A percentile compares a stretch with the other conserved stretches of the same genome.
Evolutionary conservation across 73 alveolate genomes (phyloP).

Genomic region (Durusdinium trenchii): DNA sequence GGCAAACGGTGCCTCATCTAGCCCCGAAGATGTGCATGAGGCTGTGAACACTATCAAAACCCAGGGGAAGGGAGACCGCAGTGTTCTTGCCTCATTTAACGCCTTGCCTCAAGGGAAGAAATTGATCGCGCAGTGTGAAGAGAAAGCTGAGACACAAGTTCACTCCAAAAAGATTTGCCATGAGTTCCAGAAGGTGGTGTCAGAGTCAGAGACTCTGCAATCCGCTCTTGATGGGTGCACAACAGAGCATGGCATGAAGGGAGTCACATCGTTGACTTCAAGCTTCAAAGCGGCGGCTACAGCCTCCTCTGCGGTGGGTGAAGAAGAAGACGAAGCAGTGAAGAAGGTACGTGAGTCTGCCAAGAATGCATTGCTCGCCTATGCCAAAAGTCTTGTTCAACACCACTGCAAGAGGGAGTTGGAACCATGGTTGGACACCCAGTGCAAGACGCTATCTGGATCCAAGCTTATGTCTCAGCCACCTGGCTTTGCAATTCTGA

Average conservation of each 20-base stretch:
- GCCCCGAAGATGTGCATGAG: not conserved
- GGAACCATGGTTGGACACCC: not conserved
- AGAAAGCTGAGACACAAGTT: not conserved
- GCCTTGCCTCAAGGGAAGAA: conserved; percentile 4
- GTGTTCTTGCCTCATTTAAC: not conserved
- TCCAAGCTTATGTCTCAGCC: not conserved
- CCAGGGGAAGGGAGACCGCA: not conserved
- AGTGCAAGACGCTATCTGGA: not conserved
- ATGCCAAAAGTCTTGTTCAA: not conserved
- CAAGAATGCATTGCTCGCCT: not conserved
- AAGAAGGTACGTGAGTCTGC: not conserved
- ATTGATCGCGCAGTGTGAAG: not conserved
- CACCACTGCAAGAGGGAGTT: not conserved
- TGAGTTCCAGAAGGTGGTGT: not conserved
- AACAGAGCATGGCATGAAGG: not conserved
- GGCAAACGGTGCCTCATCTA: not conserved
- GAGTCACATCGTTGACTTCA: not conserved
- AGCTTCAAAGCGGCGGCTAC: not conserved
- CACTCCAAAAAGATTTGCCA: not conserved
- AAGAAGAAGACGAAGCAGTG: not conserved
- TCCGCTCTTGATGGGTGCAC: not conserved
- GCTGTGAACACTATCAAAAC: not conserved
- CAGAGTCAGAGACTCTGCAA: not conserved
- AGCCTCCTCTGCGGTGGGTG: not conserved
- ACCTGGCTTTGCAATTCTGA: not conserved